Conservation (phyloP, 2,329 filamentous ascomycete species). For the Microdochium trichocladiopsis region DNA sequence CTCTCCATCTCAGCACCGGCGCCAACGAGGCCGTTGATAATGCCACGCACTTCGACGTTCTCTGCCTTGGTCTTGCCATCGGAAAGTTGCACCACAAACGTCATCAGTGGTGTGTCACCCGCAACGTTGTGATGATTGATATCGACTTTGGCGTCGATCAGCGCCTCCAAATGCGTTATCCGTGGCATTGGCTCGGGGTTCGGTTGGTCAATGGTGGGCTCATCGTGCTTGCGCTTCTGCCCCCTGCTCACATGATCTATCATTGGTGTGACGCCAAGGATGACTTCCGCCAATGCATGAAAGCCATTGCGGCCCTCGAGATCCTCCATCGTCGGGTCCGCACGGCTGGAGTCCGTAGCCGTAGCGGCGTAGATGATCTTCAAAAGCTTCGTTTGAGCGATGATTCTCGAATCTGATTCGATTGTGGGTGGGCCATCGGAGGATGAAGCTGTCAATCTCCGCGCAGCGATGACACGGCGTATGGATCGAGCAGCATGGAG, state of each 20-base stretch:
- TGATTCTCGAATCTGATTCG: conserved; percentile 12
- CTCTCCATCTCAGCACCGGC: conserved; percentile 38
- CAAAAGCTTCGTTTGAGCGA: conserved; percentile 25
- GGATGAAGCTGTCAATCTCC: neutral
- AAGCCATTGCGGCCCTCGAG: conserved; percentile 45
- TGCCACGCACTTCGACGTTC: conserved; percentile 37
- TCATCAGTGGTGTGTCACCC: conserved; percentile 49
- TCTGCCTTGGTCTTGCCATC: conserved; percentile 28
- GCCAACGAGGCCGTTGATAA: conserved; percentile 34
- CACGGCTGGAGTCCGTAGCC: conserved; percentile 10
- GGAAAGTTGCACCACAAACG: conserved; percentile 41
- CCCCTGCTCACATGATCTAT: conserved; percentile 12
- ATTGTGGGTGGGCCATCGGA: neutral
- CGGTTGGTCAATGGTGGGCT: conserved; percentile 9
- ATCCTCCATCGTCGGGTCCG: conserved; percentile 28
- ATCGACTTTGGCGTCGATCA: conserved; percentile 33
- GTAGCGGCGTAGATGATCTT: conserved; percentile 24
- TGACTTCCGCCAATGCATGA: conserved; percentile 49
- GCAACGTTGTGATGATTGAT: conserved; percentile 43
- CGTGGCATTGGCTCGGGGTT: conserved; percentile 7
- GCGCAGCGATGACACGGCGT: conserved; percentile 6
- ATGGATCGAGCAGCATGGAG: conserved; percentile 17
- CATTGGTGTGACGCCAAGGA: conserved; percentile 26
- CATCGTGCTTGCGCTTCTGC: conserved; percentile 28
- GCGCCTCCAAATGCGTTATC: conserved; percentile 11